These are phyloP conservation scores for Didymella glomerata DNA, from an alignment of 2,329 filamentous ascomycete species.

Conservation along the genomic window DNA sequence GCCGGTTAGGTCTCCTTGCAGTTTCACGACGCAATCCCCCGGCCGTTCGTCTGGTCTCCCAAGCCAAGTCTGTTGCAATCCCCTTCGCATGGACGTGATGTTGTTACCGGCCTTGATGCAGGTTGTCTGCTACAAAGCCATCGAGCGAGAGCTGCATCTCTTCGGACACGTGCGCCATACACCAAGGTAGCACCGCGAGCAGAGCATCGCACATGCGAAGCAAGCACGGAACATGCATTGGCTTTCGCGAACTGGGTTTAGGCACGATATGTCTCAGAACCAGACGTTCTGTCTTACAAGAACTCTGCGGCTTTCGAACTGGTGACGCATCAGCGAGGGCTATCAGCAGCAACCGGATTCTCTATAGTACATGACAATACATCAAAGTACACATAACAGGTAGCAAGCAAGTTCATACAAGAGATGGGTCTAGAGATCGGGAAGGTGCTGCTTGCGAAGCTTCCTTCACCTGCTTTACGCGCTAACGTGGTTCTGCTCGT, in stretches of 20 bases:
- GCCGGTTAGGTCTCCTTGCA: too few species aligned
- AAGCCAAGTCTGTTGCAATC: too few species aligned
- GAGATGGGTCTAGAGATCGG: neutral
- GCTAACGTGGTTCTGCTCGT: neutral
- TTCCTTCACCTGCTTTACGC: slow-evolving; percentile 5
- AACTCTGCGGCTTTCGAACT: neutral
- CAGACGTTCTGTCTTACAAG: neutral
- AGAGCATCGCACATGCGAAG: neutral
- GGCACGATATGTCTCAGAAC: neutral
- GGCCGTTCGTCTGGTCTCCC: neutral
- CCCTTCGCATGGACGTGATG: neutral
- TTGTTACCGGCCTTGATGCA: neutral
- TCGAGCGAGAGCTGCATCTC: neutral
- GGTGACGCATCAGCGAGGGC: neutral
- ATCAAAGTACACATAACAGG: neutral
- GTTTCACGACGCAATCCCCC: too few species aligned
- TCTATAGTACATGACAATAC: neutral
- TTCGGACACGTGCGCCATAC: neutral
- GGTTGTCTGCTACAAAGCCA: neutral
- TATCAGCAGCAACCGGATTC: neutral
- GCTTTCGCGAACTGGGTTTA: neutral
- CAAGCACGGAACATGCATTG: neutral
- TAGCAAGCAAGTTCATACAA: neutral
- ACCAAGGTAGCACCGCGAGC: neutral
- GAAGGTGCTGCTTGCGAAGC: neutral